Evolutionary conservation across 163 green algal species (phyloP).

Genomic region (Chloromonas sp.): DNA sequence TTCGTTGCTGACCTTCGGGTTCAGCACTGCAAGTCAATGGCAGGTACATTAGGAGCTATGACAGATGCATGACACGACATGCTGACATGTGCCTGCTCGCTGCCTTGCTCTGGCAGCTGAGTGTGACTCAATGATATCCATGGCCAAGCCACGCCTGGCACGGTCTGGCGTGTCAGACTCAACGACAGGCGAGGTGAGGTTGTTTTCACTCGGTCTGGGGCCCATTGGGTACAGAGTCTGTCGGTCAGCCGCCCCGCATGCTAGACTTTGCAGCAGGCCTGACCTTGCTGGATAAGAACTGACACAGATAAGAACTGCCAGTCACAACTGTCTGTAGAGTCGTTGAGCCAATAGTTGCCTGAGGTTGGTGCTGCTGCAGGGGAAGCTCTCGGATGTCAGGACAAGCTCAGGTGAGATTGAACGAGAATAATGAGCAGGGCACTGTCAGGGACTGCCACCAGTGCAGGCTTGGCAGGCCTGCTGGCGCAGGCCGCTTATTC

Average conservation of each 20-base stretch:
- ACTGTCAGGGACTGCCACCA: background rate
- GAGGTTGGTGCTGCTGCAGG: background rate
- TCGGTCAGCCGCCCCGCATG: no score
- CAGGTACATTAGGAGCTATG: background rate
- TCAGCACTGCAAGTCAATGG: no score
- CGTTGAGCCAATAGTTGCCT: background rate
- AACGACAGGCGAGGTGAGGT: background rate
- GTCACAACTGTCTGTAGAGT: no score
- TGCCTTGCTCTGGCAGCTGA: background rate
- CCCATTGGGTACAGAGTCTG: no score
- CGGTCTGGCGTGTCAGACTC: background rate
- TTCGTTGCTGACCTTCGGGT: no score
- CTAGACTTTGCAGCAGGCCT: no score
- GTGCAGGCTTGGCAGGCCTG: background rate
- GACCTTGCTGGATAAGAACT: no score
- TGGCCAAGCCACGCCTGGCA: background rate
- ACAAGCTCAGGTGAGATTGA: background rate
- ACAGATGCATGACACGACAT: background rate
- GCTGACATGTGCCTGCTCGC: background rate
- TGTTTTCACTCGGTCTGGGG: no score
- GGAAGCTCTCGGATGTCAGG: background rate
- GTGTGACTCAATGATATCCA: background rate
- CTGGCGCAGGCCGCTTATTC: no score
- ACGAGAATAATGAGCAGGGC: no score
- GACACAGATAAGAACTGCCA: no score